A percentile compares a stretch with the other conserved stretches of the same genome.
Conservation (phyloP, 441 rosid genomes). For the Erodium moschatum region DNA sequence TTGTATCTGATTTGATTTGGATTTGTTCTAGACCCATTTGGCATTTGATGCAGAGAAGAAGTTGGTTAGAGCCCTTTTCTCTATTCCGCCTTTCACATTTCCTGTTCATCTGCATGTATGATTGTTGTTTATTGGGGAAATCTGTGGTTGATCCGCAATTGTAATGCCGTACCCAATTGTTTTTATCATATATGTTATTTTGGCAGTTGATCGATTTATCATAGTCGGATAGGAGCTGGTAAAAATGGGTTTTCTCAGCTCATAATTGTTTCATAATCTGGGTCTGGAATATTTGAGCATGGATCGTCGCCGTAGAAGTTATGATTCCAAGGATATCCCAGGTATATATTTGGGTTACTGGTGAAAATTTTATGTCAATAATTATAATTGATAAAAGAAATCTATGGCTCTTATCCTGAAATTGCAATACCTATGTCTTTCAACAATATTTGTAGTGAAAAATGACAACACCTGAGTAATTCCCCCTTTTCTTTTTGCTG, state of each 20-base stretch:
- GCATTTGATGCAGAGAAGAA: slow-evolving; percentile 18
- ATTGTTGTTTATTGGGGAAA: background rate
- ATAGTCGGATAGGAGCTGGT: background rate
- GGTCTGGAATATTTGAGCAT: slow-evolving; percentile 5
- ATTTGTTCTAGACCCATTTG: background rate
- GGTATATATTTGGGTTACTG: background rate
- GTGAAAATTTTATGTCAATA: background rate
- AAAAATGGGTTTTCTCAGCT: background rate
- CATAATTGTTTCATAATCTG: slow-evolving; percentile 2
- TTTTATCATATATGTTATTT: background rate
- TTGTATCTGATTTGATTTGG: background rate
- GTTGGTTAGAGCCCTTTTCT: slow-evolving; percentile 5
- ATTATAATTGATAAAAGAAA: background rate
- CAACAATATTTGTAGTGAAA: background rate
- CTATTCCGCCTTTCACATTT: background rate
- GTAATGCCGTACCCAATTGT: background rate
- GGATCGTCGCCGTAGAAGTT: background rate
- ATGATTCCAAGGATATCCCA: background rate
- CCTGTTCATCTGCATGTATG: slow-evolving; percentile 11
- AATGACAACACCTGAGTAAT: too few species aligned
- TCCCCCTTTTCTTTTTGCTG: background rate
- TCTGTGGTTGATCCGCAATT: background rate
- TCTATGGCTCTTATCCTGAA: background rate
- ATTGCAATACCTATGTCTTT: background rate
- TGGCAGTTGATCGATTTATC: background rate